A percentile compares a stretch with the other conserved stretches of the same genome.
Conservation (phyloP, 306 rosid genomes). For the Hippophae gyantsensis region DNA sequence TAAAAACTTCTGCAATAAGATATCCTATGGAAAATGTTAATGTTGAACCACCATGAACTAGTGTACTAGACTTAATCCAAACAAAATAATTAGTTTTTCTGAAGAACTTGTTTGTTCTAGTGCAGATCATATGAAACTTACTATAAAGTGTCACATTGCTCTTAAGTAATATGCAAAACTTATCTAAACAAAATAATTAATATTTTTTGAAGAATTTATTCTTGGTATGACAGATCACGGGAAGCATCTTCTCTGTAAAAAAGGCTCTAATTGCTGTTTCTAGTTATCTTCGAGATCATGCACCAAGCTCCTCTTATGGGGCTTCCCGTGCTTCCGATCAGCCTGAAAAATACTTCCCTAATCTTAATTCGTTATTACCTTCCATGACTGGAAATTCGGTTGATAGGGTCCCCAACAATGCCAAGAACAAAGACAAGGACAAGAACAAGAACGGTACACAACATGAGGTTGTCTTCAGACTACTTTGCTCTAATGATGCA, state of each 20-base stretch:
- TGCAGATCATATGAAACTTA: no score
- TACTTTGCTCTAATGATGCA: slow-evolving; percentile 43
- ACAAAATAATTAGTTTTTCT: no score
- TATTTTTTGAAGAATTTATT: slow-evolving; percentile 19
- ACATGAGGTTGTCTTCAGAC: slow-evolving; percentile 38
- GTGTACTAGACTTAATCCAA: no score
- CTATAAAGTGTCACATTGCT: no score
- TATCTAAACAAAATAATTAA: not conserved
- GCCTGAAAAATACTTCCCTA: slow-evolving; percentile 29
- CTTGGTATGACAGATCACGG: slow-evolving; percentile 35
- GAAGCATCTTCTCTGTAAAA: slow-evolving; percentile 37
- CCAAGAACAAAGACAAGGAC: slow-evolving; percentile 14
- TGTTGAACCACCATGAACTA: no score
- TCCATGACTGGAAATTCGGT: slow-evolving; percentile 28
- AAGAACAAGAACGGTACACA: slow-evolving; percentile 19
- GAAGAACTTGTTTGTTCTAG: no score
- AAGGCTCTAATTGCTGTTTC: slow-evolving; percentile 43
- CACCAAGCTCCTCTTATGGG: slow-evolving; percentile 25
- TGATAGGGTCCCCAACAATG: slow-evolving; percentile 11
- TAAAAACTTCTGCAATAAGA: no score
- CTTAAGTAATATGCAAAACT: no score
- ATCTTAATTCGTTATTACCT: slow-evolving; percentile 26
- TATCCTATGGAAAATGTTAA: no score
- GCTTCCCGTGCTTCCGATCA: slow-evolving; percentile 15
- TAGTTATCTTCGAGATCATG: slow-evolving; percentile 45